These are phyloP conservation scores for Hydrangea macrophylla DNA, from an alignment of 148 eudicot genomes.

Conservation along the genomic window DNA sequence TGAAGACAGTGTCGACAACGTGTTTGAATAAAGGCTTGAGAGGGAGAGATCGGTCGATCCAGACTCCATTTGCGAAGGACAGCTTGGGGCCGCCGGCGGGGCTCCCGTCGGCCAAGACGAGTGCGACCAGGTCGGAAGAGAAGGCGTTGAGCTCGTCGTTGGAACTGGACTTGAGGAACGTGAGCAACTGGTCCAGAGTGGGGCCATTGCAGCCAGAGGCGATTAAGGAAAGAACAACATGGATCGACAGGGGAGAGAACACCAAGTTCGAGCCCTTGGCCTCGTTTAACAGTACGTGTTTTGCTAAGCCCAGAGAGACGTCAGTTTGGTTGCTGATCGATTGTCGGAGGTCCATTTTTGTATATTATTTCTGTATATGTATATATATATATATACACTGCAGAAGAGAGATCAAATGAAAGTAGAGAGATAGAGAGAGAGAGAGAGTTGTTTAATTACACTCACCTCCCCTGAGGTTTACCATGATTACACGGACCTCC, in stretches of 20 bases:
- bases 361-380: no score
- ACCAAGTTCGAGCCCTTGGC: constrained; percentile 46
- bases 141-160: constrained; percentile 58
- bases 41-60: constrained; percentile 56
- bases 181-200: constrained; percentile 59
- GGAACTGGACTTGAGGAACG: constrained; percentile 50
- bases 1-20: constrained; percentile 47
- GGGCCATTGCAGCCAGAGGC: constrained; percentile 67
- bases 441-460: no score
- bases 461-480: no score
- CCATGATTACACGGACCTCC: no score
- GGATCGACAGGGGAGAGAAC: constrained; percentile 75
- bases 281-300: constrained; percentile 25
- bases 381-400: no score
- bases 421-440: no score
- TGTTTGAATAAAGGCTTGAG: constrained; percentile 50
- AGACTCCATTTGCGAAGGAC: constrained; percentile 68
- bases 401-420: no score
- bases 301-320: constrained; percentile 42
- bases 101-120: constrained; percentile 56
- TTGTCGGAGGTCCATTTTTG: constrained; percentile 57
- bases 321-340: constrained; percentile 60
- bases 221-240: constrained; percentile 57
- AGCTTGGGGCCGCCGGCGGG: constrained; percentile 63
- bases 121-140: constrained; percentile 57